phyloP scores from a whole-genome alignment of 1,284 basidiomycete species.

The Naganishia cerealis region DNA sequence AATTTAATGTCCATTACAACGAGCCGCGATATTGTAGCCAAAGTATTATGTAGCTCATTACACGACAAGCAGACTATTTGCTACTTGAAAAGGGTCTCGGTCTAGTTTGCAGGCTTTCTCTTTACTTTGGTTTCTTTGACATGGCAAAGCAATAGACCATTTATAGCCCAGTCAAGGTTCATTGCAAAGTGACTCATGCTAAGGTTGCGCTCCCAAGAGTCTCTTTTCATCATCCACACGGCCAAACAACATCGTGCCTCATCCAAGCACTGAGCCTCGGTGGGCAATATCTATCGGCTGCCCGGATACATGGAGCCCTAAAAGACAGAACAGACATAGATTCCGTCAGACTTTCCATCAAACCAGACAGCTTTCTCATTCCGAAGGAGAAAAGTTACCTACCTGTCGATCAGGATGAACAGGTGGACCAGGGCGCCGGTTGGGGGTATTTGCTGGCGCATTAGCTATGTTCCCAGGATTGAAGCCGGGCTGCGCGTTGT shows the following conservation, averaged over 20 bases:
- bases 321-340: background rate
- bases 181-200: no score
- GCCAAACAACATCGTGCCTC: no score
- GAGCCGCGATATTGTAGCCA: background rate
- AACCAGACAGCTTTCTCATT: background rate
- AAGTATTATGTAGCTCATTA: background rate
- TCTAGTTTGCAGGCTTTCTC: background rate
- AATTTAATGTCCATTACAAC: conserved; percentile 1
- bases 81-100: background rate
- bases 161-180: no score
- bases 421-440: conserved; percentile 9
- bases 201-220: no score
- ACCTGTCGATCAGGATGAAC: conserved; percentile 11
- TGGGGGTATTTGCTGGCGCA: background rate
- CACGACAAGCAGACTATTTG: background rate
- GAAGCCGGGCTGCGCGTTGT: background rate
- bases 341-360: background rate
- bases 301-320: conserved; percentile 1
- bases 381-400: background rate
- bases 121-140: no score
- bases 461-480: background rate
- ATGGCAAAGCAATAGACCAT: no score
- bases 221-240: no score
- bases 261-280: no score
- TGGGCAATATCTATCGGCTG: background rate